Evolutionary conservation across 1,284 basidiomycete species (phyloP).

Genomic region (Sanghuangporus sanghuang): DNA sequence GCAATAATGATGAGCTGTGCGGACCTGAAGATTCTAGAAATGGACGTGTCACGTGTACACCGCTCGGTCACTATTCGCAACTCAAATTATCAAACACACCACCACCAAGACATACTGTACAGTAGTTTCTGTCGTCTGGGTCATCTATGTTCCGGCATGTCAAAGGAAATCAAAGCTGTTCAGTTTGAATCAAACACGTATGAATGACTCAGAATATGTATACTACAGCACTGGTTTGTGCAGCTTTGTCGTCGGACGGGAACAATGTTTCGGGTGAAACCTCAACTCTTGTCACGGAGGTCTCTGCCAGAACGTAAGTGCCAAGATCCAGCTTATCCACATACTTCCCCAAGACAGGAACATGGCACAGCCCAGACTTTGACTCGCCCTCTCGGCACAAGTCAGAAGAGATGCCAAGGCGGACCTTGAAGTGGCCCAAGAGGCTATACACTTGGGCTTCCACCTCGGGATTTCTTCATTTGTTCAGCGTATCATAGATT

Average conservation of each 20-base stretch:
- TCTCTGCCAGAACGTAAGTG: not conserved
- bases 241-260: not conserved
- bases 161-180: not conserved
- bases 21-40: too few relatives aligned
- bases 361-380: not conserved
- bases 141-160: not conserved
- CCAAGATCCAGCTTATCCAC: not conserved
- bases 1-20: too few relatives aligned
- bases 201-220: too few relatives aligned
- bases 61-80: too few relatives aligned
- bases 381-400: not conserved
- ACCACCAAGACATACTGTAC: not conserved
- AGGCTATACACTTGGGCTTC: not conserved
- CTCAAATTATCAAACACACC: too few relatives aligned
- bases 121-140: not conserved
- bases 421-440: not conserved
- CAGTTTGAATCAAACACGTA: too few relatives aligned
- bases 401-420: not conserved
- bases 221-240: too few relatives aligned
- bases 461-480: not conserved
- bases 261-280: not conserved
- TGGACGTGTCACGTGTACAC: too few relatives aligned
- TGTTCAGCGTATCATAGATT: not conserved
- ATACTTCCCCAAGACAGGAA: not conserved
- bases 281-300: not conserved